These are phyloP conservation scores for Wickerhamiella cacticola DNA, from an alignment of 805 yeast species.

Conservation along the genomic window DNA sequence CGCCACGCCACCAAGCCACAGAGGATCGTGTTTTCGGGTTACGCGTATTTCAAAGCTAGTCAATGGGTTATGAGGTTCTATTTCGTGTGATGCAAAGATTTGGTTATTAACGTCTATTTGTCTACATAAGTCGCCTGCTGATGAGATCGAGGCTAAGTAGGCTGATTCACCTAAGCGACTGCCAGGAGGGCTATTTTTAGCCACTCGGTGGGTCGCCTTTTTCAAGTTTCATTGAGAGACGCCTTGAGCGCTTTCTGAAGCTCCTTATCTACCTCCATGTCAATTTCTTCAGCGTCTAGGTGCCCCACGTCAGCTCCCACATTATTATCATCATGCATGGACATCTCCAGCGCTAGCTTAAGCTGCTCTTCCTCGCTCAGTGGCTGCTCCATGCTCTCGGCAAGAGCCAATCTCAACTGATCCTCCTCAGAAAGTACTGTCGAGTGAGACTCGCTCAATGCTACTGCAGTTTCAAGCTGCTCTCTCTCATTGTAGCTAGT, in stretches of 20 bases:
- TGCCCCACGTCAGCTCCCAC: background rate
- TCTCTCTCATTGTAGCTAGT: constrained; percentile 26
- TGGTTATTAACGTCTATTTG: too few relatives aligned
- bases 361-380: constrained; percentile 17
- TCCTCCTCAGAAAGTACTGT: constrained; percentile 3
- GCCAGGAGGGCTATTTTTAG: background rate
- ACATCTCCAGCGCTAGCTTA: constrained; percentile 16
- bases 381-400: background rate
- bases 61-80: too few relatives aligned
- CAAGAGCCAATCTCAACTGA: constrained; percentile 2
- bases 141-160: background rate
- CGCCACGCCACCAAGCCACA: too few relatives aligned
- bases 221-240: background rate
- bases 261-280: constrained; percentile 14
- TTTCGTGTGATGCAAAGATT: too few relatives aligned
- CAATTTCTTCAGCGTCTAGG: background rate
- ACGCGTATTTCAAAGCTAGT: too few relatives aligned
- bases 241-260: constrained; percentile 12
- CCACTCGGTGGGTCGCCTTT: background rate
- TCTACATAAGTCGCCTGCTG: too few relatives aligned
- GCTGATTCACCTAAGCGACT: background rate
- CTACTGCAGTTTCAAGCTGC: constrained; percentile 26
- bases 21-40: too few relatives aligned
- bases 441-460: constrained; percentile 21
- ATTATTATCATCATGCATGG: constrained; percentile 8